These are phyloP conservation scores for Oryza nivara DNA, from an alignment of 176 grass and related monocot genomes.

Conservation along the genomic window DNA sequence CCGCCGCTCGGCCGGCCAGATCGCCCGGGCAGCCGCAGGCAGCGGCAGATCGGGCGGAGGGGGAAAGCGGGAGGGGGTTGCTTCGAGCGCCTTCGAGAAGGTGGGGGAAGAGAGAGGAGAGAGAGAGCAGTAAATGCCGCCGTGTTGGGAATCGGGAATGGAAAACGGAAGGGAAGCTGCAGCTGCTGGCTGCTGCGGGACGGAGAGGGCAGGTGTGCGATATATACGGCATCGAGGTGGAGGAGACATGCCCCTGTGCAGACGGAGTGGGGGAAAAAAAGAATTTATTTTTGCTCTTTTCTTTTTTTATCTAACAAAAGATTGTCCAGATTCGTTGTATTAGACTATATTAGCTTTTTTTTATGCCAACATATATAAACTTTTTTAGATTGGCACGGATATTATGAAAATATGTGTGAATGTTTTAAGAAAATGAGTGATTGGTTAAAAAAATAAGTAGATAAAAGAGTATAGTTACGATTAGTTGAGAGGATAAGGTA, in stretches of 20 bases:
- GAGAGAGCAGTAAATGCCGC: background rate
- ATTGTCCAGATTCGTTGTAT: too few species aligned
- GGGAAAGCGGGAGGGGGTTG: background rate
- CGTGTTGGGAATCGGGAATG: conserved; percentile 32
- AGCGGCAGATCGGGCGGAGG: background rate
- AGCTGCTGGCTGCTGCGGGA: background rate
- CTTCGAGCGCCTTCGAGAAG: conserved; percentile 12
- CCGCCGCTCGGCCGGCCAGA: conserved; percentile 30
- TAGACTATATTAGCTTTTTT: too few species aligned
- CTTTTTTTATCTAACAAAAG: too few species aligned
- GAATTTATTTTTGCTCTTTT: too few species aligned
- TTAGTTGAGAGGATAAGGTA: too few species aligned
- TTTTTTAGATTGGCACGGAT: too few species aligned
- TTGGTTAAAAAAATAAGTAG: too few species aligned
- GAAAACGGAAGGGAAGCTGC: background rate
- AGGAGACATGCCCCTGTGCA: background rate
- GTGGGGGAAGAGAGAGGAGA: background rate
- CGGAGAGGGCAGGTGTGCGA: background rate
- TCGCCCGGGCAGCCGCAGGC: conserved; percentile 3
- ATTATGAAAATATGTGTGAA: too few species aligned
- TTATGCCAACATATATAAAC: too few species aligned
- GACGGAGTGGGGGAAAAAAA: background rate
- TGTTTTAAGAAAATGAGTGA: too few species aligned
- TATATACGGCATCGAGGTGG: background rate
- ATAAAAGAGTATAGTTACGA: too few species aligned